Evolutionary conservation across 2,329 filamentous ascomycete species (phyloP).

Genomic region (Graphilbum ipis-grandicollis): DNA sequence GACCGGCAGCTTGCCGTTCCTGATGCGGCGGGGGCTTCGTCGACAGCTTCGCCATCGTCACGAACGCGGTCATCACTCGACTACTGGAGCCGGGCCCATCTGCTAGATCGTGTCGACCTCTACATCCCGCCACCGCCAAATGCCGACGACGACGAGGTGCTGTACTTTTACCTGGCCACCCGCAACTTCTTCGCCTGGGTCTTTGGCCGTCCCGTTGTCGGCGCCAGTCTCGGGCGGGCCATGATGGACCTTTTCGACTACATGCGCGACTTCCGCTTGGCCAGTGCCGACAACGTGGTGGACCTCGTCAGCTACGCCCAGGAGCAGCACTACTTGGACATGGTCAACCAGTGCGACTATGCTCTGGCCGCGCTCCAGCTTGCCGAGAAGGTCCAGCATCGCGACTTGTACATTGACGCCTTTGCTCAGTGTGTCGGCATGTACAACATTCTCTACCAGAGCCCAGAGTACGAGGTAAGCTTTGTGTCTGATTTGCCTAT

Average conservation of each 20-base stretch:
- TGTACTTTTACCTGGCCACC: slow-evolving; percentile 48
- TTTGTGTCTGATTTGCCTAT: too few species aligned
- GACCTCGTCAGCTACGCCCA: slow-evolving; percentile 51
- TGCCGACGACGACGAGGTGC: slow-evolving; percentile 33
- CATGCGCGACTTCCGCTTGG: slow-evolving; percentile 42
- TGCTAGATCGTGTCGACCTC: slow-evolving; percentile 30
- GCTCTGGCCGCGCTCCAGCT: slow-evolving; percentile 50
- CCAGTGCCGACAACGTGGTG: slow-evolving; percentile 34
- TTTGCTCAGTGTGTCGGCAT: slow-evolving; percentile 69
- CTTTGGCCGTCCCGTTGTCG: slow-evolving; percentile 47
- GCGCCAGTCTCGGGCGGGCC: slow-evolving; percentile 44
- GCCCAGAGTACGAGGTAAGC: slow-evolving; percentile 44
- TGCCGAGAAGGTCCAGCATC: slow-evolving; percentile 46
- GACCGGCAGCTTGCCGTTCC: too few species aligned
- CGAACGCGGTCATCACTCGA: slow-evolving; percentile 1
- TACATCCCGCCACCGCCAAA: slow-evolving; percentile 50
- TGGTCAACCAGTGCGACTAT: slow-evolving; percentile 48
- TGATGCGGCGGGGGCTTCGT: too few species aligned
- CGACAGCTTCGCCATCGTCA: background rate
- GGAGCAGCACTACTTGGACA: slow-evolving; percentile 50
- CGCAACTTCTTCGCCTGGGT: slow-evolving; percentile 65
- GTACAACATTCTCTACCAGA: slow-evolving; percentile 39
- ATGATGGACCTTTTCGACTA: slow-evolving; percentile 47
- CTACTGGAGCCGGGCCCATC: slow-evolving; percentile 7
- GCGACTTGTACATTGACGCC: slow-evolving; percentile 52